Base-by-base conservation (phyloP, 169 alveolate genomes). In the Plasmodium gonderi region DNA sequence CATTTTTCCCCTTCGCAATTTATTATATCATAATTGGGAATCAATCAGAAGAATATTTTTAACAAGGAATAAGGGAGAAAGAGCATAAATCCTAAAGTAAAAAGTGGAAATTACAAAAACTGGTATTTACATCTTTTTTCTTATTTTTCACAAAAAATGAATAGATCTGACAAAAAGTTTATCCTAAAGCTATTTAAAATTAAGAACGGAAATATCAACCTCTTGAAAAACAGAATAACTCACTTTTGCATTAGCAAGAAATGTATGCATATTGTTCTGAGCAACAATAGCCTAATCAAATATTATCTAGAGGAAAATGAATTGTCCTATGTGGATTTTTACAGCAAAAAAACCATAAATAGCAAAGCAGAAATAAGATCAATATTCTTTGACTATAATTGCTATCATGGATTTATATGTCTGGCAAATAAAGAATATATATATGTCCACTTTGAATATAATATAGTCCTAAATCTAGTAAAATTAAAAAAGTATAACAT, bases 371-470 rank as follows among this genome's bases (percentile, higher is more conserved):
- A 89, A 89, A 89, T 89, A 77, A 29, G 94, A 17, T 89, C 94
- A 12, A 89, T 89, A 29, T 89, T 74, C 40, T 89, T 89, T 89
- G 94, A 89, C 54, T 49, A 45, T 40, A 89, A 89, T 40, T 89
- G 94, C 45, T 89, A 89, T 49, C 94, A 89, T 89, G 94, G 94
- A 40, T 76, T 89, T 89, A 89, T 89, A 64, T 89, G 94, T 33
- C 72, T 89, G 51, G 94, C 94, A 36, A 89, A 89, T 49, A 89
- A 89, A 9, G 94, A 89, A 64, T 89, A 89, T 89, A 68, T 89
- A 23, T 89, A 89, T 76, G 75, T 89, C 40, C 94, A 89, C 23
- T 89, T 89, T 67, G 94, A 89, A 77, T 40, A 89, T 74, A 89
- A 89, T 47, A 78, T 89, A 14, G 85, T 89, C n/a, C 60, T 33